These are phyloP conservation scores for Cynanchum wilfordii DNA, from an alignment of 257 asterid species.

Conservation along the genomic window DNA sequence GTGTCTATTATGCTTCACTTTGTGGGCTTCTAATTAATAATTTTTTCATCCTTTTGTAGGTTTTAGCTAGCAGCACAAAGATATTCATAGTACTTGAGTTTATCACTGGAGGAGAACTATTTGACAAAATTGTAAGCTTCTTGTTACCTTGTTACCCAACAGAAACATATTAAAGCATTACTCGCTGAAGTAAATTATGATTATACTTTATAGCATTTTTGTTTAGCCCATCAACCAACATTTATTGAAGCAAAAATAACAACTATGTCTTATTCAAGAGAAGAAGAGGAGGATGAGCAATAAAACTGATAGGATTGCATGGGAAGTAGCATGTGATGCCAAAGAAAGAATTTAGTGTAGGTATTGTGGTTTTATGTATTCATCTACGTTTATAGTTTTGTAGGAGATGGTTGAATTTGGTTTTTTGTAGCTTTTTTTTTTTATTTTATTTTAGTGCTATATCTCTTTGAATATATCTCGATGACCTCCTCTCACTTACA, in stretches of 20 bases:
- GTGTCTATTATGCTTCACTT: not conserved
- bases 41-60: conserved; percentile 35
- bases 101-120: conserved; percentile 89
- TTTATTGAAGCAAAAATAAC: not conserved
- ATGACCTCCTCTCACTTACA: conserved; percentile 27
- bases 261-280: not conserved
- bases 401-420: not conserved
- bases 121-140: conserved; percentile 71
- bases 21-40: not conserved
- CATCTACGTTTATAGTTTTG: not conserved
- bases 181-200: not conserved
- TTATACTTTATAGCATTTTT: not conserved
- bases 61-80: conserved; percentile 68
- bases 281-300: not conserved
- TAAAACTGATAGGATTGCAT: not conserved
- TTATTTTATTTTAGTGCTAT: not conserved
- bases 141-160: not conserved
- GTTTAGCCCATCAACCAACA: not conserved
- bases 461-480: not conserved
- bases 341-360: not conserved
- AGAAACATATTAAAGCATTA: not conserved
- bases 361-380: not conserved
- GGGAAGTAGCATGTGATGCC: not conserved
- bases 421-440: not conserved
- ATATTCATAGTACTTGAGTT: conserved; percentile 82